Evolutionary conservation across 176 grass and related monocot species (phyloP).

Genomic region (Zea luxurians): DNA sequence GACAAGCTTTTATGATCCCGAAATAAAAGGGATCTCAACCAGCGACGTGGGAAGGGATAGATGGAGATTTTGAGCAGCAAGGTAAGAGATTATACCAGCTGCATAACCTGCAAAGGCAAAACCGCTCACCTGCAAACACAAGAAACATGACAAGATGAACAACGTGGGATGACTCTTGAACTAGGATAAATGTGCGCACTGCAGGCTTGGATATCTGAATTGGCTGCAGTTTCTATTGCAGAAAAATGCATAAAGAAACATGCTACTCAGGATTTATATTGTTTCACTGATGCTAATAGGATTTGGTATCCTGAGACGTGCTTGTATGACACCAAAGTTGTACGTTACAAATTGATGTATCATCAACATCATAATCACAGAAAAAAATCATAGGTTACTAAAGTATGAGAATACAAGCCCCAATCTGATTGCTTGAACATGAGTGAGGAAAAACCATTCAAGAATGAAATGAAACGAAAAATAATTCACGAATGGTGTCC

Average conservation of each 20-base stretch:
- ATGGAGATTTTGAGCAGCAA: conserved; percentile 63
- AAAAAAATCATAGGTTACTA: not conserved
- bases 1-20: conserved; percentile 49
- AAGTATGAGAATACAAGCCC: not conserved
- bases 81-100: conserved; percentile 75
- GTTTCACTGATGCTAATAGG: not conserved
- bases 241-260: not conserved
- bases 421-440: not conserved
- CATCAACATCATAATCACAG: not conserved
- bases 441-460: not conserved
- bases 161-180: conserved; percentile 11
- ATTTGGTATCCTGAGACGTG: conserved; percentile 1
- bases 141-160: conserved; percentile 1
- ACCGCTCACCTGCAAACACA: conserved; percentile 76
- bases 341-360: conserved; percentile 9
- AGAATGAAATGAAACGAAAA: not conserved
- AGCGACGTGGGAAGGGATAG: conserved; percentile 64
- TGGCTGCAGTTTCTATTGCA: not conserved
- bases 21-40: conserved; percentile 72
- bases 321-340: not conserved
- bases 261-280: not conserved
- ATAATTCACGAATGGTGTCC: not conserved
- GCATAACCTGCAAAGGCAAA: conserved; percentile 94
- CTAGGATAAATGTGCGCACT: not conserved
- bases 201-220: not conserved